Evolutionary conservation across 768 basidiomycete genomes (phyloP), one percentile per base, ranked within the genome.

Genomic region (Hemileccinum rubropunctum): DNA sequence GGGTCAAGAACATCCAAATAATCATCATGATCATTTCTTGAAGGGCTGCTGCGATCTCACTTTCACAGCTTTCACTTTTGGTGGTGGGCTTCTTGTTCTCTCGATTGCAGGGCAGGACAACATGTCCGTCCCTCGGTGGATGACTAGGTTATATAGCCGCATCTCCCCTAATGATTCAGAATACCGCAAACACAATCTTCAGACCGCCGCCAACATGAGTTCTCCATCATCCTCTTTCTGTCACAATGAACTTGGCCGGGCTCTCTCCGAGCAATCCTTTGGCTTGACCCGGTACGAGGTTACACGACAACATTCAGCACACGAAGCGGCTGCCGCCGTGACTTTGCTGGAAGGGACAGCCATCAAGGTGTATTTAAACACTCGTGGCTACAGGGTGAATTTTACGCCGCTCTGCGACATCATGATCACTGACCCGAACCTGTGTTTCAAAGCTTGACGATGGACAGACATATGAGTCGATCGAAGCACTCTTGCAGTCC

Each of bases 231-330:
- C 61, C 23, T 48, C 62, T 20, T 72, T 73, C 59, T 64, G 61
- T 57, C 59, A 71, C 48, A 62, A 70, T 48, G 86, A 88, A 62
- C 72, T 88, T 17, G 67, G 66, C 18, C 69, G 72, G 20, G 77
- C 81, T 21, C 73, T 88, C 32, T 65, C 65, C 28, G 85, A 87
- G 57, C 81, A 86, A 52, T 67, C 74, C 5, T 83, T 80, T 56
- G 80, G 79, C 15, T 74, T 87, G 51, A 58, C 69, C 35, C 66
- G 70, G 52, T 86, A 75, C 57, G 68, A 71, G 3, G 58, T 83
- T 42, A 36, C 54, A 6, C 58, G 61, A 18, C 59, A 67, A 40
- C 62, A 71, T 1, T 72, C 75, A 3, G 55, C 71, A 2, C 68
- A 76, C 45, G 75, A 80, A 56, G 81, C 84, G 13, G 68, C 67